Evolutionary conservation across 1,284 basidiomycete species (phyloP).

Genomic region (Marasmius tenuissimus): DNA sequence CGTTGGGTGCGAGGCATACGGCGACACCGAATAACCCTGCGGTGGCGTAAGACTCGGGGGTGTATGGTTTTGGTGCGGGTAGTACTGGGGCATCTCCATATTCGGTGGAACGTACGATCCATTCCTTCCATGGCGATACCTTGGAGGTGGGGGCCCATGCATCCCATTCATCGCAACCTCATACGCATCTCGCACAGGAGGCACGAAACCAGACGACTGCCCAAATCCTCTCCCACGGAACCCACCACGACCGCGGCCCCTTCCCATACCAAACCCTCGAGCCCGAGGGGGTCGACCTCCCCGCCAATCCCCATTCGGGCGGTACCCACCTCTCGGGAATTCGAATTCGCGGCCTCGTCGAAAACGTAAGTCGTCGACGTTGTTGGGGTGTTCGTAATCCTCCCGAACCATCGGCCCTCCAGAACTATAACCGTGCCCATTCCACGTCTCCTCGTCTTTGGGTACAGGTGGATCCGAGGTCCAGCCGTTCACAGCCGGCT

Average conservation of each 20-base stretch:
- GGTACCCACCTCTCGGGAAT: not conserved
- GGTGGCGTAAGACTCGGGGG: not conserved
- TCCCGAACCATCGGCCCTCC: not conserved
- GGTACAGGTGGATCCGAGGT: not conserved
- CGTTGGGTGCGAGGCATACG: not conserved
- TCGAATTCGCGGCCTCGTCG: not conserved
- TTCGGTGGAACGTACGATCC: not conserved
- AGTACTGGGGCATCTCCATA: not conserved
- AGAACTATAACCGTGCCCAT: not conserved
- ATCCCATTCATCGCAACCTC: not conserved
- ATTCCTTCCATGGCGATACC: not conserved
- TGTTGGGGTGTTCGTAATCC: not conserved
- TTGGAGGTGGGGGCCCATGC: not conserved
- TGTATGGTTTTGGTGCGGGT: not conserved
- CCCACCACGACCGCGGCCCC: not conserved
- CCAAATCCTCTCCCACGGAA: not conserved
- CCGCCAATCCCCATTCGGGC: not conserved
- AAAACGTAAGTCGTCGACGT: not conserved
- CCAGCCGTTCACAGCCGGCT: not conserved
- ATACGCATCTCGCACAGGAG: not conserved
- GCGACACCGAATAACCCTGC: not conserved
- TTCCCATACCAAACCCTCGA: not conserved
- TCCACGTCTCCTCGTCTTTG: not conserved
- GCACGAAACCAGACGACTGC: not conserved
- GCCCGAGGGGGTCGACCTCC: not conserved